Conservation (phyloP, 164 flowering plant genomes). For the Litsea cubeba region DNA sequence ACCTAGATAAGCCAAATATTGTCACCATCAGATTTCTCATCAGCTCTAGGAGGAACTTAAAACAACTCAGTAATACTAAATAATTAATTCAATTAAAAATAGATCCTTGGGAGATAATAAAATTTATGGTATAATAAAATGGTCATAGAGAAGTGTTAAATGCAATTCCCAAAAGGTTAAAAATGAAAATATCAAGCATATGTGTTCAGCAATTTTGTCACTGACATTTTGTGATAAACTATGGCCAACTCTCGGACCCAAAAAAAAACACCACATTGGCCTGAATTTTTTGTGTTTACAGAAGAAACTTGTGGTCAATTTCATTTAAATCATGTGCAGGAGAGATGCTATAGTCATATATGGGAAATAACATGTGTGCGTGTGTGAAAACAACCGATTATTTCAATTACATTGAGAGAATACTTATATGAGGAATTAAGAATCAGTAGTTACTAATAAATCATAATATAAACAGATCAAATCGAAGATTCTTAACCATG, state of each 20-base stretch:
- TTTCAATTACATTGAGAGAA: no score
- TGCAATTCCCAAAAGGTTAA: background rate
- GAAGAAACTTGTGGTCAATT: no score
- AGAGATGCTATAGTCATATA: no score
- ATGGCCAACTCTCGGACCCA: background rate
- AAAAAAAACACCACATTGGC: no score
- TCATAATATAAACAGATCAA: no score
- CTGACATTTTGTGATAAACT: background rate
- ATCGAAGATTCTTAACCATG: no score
- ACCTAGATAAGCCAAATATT: conserved; percentile 40
- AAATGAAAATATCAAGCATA: background rate
- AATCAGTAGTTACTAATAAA: no score
- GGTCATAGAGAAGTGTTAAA: background rate
- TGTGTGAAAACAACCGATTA: no score
- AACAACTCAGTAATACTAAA: background rate
- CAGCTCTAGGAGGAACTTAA: background rate
- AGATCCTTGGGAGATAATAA: background rate
- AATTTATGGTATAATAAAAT: background rate
- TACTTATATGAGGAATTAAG: no score
- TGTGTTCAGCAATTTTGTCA: background rate
- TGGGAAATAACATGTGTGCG: no score
- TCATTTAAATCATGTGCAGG: no score
- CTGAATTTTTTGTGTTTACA: no score
- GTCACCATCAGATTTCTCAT: conserved; percentile 4
- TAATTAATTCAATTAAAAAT: background rate